phyloP scores from a whole-genome alignment of 2,329 filamentous ascomycete species.

The Fusarium continuum region DNA sequence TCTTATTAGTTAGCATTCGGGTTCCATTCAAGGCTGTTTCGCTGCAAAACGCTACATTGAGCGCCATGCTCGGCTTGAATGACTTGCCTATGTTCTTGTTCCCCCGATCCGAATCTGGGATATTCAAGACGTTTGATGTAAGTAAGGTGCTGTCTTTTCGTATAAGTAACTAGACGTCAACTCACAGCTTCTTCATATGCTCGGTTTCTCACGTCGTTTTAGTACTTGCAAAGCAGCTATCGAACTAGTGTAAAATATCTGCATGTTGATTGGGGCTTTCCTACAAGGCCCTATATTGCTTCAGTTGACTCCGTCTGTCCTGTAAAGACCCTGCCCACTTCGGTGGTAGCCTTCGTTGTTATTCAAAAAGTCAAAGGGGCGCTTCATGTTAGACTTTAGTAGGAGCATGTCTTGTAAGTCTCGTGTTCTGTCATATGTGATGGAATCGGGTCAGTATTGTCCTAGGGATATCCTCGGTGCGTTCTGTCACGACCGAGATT shows the following conservation, averaged over 20 bases:
- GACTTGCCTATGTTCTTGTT: background rate
- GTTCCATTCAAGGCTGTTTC: background rate
- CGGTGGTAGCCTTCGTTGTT: background rate
- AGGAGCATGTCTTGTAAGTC: background rate
- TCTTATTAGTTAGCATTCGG: background rate
- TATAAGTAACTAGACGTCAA: background rate
- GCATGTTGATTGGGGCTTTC: background rate
- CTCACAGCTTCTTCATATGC: background rate
- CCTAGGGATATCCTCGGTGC: background rate
- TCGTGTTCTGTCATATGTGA: background rate
- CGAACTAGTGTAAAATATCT: background rate
- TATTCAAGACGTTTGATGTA: background rate
- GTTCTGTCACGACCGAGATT: background rate
- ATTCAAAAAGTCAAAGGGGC: background rate
- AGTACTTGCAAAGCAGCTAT: background rate
- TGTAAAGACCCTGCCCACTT: background rate
- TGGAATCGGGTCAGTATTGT: background rate
- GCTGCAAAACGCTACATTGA: background rate
- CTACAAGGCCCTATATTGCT: background rate
- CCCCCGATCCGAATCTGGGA: background rate
- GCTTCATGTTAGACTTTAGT: background rate
- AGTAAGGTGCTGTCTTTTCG: background rate
- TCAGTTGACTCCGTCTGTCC: background rate
- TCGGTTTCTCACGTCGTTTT: background rate
- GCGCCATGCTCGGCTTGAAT: background rate